Conservation (phyloP, 169 alveolate species). For the Plasmodium fragile region DNA sequence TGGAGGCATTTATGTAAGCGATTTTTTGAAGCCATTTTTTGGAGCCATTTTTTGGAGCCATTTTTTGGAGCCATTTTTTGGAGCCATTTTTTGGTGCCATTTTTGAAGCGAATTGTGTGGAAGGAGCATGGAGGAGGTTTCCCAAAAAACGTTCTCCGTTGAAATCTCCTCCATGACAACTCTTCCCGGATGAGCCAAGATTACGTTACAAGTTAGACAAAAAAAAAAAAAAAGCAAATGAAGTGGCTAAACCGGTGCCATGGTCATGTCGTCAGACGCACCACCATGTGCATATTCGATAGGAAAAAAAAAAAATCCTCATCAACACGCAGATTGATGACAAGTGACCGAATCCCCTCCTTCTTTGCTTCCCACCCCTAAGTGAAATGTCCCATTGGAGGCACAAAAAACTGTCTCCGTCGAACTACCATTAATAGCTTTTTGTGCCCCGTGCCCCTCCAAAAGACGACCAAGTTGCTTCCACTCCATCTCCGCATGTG, state of each 20-base stretch:
- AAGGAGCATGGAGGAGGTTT: too few species aligned
- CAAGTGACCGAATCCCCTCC: not conserved
- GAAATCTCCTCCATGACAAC: not conserved
- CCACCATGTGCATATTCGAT: not conserved
- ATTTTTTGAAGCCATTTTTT: too few species aligned
- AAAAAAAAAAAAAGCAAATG: not conserved
- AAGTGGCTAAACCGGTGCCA: not conserved
- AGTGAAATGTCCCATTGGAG: not conserved
- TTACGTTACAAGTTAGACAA: not conserved
- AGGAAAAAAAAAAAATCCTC: not conserved
- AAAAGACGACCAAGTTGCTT: not conserved
- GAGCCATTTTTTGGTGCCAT: too few species aligned
- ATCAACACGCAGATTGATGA: not conserved
- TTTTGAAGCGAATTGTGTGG: not conserved
- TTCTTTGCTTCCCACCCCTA: not conserved
- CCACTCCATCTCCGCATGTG: not conserved
- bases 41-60: too few species aligned
- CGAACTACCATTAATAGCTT: not conserved
- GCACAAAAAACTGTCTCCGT: not conserved
- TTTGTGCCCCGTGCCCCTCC: not conserved
- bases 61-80: too few species aligned
- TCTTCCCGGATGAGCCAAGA: not conserved
- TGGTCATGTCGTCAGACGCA: not conserved
- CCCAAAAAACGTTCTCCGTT: not conserved
- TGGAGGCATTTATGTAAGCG: too few species aligned